Evolutionary conservation across 2,329 filamentous ascomycete genomes (phyloP), one percentile per base, ranked within the genome.

Genomic region (Cladophialophora carrionii): DNA sequence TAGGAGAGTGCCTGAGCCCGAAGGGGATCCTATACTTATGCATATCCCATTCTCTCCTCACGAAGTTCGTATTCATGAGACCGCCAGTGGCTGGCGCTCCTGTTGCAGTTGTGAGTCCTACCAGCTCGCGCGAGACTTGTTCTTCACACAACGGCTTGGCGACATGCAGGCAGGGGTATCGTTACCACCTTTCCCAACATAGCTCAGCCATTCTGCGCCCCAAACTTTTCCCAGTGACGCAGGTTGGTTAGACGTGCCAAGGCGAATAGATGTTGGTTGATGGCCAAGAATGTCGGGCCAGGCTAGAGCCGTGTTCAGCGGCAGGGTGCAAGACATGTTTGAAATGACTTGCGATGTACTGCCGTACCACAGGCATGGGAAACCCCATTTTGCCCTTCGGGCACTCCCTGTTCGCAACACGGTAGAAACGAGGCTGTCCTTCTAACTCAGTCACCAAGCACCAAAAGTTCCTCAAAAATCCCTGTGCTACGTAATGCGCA

Each of bases 401-500:
- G 10, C 41, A 43, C 9, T 51, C 20, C 6, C n/a, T 26, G 9
- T 29, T 3, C 22, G 14, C 37, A 43, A 17, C 1, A 41, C 2
- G 37, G 3, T 6, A 17, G 5, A 17, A 43, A 17, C 37, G 17
- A 17, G 17, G 14, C n/a, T n/a, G 17, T 43, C 37, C 8, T 51
- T 17, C 12, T 26, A 9, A 51, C 14, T 51, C 20, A 26, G 20
- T 51, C 48, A 51, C 48, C 48, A 51, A 51, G 48, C 22, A 51
- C 12, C 48, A 51, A 51, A 51, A 29, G 48, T 51, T 51, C 48
- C 48, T 29, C 48, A 43, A 43, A 41, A n/a, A 5, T 26, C 22
- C 48, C 22, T n/a, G n/a, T n/a, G n/a, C n/a, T n/a, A n/a, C 26
- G 22, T 10, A 51, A 17, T 8, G 1, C 22, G 24, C 9, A 26